These are phyloP conservation scores for Aspergillus sp. DNA, from an alignment of 2,329 filamentous ascomycete species.

Conservation along the genomic window DNA sequence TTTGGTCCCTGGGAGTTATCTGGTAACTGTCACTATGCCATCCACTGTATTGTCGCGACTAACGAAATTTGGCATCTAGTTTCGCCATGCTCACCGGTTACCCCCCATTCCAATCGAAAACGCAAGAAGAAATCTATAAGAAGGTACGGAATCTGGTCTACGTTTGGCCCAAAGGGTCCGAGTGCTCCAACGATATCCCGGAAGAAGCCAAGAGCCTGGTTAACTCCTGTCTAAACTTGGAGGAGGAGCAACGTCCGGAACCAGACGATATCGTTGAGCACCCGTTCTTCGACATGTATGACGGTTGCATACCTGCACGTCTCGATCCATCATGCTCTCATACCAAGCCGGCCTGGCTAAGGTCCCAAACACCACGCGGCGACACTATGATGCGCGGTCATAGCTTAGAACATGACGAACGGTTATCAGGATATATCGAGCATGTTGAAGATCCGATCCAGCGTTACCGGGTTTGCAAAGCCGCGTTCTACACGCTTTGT, in stretches of 20 bases:
- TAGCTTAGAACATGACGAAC: slow-evolving; percentile 38
- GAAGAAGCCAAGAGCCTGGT: slow-evolving; percentile 45
- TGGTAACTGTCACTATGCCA: slow-evolving; percentile 49
- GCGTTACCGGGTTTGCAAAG: slow-evolving; percentile 33
- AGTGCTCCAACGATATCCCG: slow-evolving; percentile 41
- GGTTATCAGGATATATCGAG: slow-evolving; percentile 28
- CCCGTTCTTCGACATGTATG: slow-evolving; percentile 45
- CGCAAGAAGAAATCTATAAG: slow-evolving; percentile 46
- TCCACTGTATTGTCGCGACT: slow-evolving; percentile 9
- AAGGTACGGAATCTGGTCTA: slow-evolving; percentile 44
- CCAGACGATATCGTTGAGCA: slow-evolving; percentile 46
- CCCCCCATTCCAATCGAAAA: slow-evolving; percentile 83
- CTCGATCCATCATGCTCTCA: slow-evolving; percentile 35
- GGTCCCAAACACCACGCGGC: slow-evolving; percentile 39
- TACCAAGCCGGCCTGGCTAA: slow-evolving; percentile 39
- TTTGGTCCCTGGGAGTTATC: slow-evolving; percentile 97
- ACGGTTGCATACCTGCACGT: slow-evolving; percentile 40
- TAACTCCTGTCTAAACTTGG: slow-evolving; percentile 41
- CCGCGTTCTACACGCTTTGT: slow-evolving; percentile 39
- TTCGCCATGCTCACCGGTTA: slow-evolving; percentile 96
- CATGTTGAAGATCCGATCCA: slow-evolving; percentile 31
- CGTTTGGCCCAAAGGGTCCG: slow-evolving; percentile 42
- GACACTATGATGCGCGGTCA: slow-evolving; percentile 39
- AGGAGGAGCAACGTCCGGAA: slow-evolving; percentile 43
- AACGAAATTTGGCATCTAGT: slow-evolving; percentile 37